These are phyloP conservation scores for Allomyces javanicus DNA, from an alignment of 192 early-diverging fungal genomes.

Conservation along the genomic window DNA sequence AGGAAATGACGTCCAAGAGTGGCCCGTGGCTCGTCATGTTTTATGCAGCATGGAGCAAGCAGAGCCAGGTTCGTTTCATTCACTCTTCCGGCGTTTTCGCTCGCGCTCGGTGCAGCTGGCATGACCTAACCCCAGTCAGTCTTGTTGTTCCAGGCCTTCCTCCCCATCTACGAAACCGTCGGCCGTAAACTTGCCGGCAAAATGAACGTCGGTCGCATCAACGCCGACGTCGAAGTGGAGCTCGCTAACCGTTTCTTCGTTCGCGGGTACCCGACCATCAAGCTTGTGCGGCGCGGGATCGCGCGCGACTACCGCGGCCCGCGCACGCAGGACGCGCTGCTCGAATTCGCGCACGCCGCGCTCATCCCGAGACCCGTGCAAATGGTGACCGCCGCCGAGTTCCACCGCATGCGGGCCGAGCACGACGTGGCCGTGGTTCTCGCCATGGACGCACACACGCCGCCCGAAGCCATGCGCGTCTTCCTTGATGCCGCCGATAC, in stretches of 20 bases:
- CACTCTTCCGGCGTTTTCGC: no score
- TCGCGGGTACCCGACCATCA: not conserved
- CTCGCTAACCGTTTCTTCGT: not conserved
- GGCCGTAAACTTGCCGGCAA: not conserved
- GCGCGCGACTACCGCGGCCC: not conserved
- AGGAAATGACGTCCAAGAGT: not conserved
- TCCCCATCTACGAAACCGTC: not conserved
- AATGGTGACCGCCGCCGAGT: not conserved
- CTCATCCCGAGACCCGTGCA: not conserved
- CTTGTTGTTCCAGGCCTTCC: no score
- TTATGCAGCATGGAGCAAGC: not conserved
- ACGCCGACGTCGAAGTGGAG: not conserved
- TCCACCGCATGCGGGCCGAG: not conserved
- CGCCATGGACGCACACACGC: not conserved
- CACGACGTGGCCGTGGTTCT: not conserved
- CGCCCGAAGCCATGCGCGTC: not conserved
- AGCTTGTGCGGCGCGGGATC: not conserved
- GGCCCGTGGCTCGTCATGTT: not conserved
- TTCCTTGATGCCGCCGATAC: not conserved
- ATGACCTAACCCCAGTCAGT: no score
- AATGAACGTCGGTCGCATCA: not conserved
- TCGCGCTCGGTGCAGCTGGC: no score
- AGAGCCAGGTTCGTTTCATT: no score
- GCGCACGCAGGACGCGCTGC: not conserved
- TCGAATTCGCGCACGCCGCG: not conserved